Conservation (phyloP, 345 rosid species). For the Eucalyptus microcorys region DNA sequence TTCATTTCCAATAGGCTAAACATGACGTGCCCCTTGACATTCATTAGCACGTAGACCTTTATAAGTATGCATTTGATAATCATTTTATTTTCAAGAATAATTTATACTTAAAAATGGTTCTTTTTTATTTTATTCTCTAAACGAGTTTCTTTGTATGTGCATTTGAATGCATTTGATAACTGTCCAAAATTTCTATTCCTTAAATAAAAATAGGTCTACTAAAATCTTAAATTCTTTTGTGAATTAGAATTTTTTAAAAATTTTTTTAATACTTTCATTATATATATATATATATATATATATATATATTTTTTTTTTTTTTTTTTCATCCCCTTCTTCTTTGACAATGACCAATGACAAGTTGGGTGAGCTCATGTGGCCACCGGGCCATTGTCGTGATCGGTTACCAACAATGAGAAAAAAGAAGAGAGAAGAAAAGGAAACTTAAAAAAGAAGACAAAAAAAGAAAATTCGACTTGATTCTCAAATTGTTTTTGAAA, state of each 20-base stretch:
- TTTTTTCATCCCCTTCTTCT: no score
- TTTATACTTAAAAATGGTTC: no score
- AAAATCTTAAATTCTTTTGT: no score
- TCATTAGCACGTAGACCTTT: accelerated
- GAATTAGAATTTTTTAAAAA: no score
- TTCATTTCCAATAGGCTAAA: neutral
- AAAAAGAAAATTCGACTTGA: no score
- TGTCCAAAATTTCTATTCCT: accelerated
- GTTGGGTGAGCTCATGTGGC: no score
- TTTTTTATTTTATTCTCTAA: accelerated
- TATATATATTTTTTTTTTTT: no score
- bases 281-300: no score
- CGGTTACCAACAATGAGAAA: accelerated
- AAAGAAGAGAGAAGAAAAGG: accelerated
- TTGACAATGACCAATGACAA: accelerated
- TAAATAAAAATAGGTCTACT: accelerated
- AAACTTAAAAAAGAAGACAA: accelerated
- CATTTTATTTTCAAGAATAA: accelerated
- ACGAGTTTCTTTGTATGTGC: accelerated
- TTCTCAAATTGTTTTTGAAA: accelerated
- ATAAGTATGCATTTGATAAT: accelerated
- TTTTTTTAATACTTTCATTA: no score
- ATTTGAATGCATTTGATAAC: accelerated
- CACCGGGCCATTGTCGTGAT: accelerated
- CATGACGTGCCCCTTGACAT: accelerated